Percentiles rank a stretch among this genome's conserved stretches.
Evolutionary conservation across 768 basidiomycete species (phyloP).

Genomic region (Lactarius evosmus): DNA sequence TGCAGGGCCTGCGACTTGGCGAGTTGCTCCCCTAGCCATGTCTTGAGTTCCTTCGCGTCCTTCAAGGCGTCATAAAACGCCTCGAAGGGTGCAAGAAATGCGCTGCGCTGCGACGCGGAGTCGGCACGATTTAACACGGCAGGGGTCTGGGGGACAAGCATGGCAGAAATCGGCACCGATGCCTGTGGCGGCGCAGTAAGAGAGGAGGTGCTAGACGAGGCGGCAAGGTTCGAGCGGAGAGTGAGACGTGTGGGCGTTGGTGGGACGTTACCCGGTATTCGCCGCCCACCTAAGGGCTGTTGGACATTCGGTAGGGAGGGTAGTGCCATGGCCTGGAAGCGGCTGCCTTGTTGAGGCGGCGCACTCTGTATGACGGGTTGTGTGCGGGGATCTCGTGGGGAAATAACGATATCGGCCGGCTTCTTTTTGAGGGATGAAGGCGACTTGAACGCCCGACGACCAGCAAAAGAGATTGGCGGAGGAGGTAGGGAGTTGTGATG

Average conservation of each 20-base stretch:
- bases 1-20: conserved; percentile 57
- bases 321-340: conserved; percentile 27
- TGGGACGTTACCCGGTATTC: conserved; percentile 27
- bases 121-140: conserved; percentile 59
- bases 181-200: conserved; percentile 38
- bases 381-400: conserved; percentile 53
- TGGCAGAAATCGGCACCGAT: conserved; percentile 64
- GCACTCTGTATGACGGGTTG: conserved; percentile 75
- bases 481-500: conserved; percentile 53
- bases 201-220: conserved; percentile 19
- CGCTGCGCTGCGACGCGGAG: conserved; percentile 61
- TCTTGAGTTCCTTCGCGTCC: conserved; percentile 75
- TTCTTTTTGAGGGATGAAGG: conserved; percentile 55
- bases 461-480: conserved; percentile 74
- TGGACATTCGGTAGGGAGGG: conserved; percentile 26
- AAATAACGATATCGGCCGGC: conserved; percentile 78
- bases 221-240: conserved; percentile 30
- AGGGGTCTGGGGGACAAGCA: conserved; percentile 66
- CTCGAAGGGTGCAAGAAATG: conserved; percentile 81
- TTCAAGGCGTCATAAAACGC: conserved; percentile 81
- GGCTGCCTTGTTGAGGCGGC: conserved; percentile 58
- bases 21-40: conserved; percentile 72
- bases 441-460: conserved; percentile 63
- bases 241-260: conserved; percentile 28
- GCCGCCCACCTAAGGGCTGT: conserved; percentile 18